Conservation (phyloP, 1,284 basidiomycete genomes). For the Irpex sp. region DNA sequence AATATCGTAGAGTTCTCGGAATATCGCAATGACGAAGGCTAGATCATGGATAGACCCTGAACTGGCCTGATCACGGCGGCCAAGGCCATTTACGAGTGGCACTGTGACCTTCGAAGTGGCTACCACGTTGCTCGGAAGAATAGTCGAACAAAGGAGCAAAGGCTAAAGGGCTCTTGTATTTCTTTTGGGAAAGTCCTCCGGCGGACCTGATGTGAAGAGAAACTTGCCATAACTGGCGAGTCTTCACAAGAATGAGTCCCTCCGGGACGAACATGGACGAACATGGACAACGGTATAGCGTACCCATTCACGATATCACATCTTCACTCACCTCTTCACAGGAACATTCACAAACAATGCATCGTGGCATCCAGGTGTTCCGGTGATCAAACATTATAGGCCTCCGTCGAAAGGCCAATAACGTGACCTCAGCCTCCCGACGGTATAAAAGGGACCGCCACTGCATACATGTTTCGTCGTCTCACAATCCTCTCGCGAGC, state of each 20-base stretch:
- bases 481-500: background rate
- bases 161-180: background rate
- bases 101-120: background rate
- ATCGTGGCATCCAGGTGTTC: background rate
- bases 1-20: no score
- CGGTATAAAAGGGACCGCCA: background rate
- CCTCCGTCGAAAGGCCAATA: background rate
- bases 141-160: background rate
- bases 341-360: background rate
- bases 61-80: no score
- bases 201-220: background rate
- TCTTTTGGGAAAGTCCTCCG: background rate
- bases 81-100: background rate
- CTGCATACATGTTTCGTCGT: background rate
- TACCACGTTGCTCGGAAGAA: background rate
- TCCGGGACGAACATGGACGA: background rate
- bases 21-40: no score
- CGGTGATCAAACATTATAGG: background rate
- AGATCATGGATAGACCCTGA: no score
- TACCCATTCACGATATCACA: background rate
- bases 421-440: background rate
- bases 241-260: background rate
- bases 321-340: background rate
- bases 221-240: background rate
- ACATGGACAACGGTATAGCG: background rate